Evolutionary conservation across 805 yeast genomes (phyloP), one percentile per base, ranked within the genome.

Genomic region (Wickerhamiella hasegawae): DNA sequence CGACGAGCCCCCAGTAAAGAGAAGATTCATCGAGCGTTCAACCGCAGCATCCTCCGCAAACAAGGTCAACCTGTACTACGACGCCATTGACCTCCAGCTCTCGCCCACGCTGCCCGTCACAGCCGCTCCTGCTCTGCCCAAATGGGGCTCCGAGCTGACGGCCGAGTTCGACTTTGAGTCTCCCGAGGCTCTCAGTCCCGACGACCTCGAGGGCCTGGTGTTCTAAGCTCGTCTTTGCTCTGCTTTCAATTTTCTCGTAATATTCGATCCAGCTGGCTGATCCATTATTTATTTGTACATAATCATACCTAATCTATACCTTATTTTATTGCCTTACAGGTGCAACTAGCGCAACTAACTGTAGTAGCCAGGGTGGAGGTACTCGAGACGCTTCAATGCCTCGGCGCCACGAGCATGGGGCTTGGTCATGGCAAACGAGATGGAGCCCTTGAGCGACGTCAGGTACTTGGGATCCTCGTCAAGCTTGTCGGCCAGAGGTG

Each of bases 351-450:
- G 14, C 19, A 22, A n/a, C n/a, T n/a, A n/a, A 14, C 18, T 8
- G 24, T 37, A 37, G 35, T 37, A 80, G 24, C 85, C 93, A 9
- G 97, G 97, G 65, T 80, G 83, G 47, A 90, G 63, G 55, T 56
- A 90, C 57, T 79, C 84, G 72, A 90, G 72, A 59, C 80, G 80
- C 51, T 74, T 73, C 48, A 79, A 65, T 40, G 83, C 62, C 41
- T 76, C 80, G 45, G 69, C 67, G 49, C 77, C 74, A 47, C 80
- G 76, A 12, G 82, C 92, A 23, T 62, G 64, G 4, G 79, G 73
- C 40, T 70, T 65, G 18, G 97, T 90, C 28, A 87, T 85, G 5
- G 92, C 62, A 56, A 60, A 75, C 58, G 79, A 79, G 78, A 83
- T 81, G 11, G 79, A 55, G 14, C 90, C 93, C 31, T 60, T 60